A percentile compares a stretch with the other conserved stretches of the same genome.
Evolutionary conservation across 176 grass and related monocot genomes (phyloP).

Genomic region (Oryza meridionalis): DNA sequence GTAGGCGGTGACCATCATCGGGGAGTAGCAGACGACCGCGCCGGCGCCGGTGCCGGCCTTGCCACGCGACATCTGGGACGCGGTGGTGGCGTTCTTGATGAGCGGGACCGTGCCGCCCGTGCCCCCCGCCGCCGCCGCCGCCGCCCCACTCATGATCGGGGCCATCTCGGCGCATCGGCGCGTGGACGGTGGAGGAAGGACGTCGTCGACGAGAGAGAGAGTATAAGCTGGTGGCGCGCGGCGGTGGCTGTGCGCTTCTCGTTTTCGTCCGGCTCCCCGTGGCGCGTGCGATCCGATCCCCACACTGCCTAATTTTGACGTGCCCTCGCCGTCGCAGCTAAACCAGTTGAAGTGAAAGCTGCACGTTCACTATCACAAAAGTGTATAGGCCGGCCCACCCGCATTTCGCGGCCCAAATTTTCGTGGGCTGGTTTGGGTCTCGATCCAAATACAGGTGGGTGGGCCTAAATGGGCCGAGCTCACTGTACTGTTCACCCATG

Average conservation of each 20-base stretch:
- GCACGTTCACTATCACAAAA: no score
- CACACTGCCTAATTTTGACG: neutral
- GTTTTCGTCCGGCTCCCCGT: slow-evolving; percentile 34
- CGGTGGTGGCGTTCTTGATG: slow-evolving; percentile 14
- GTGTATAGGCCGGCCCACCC: no score
- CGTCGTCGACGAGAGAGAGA: neutral
- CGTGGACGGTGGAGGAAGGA: neutral
- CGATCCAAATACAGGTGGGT: no score
- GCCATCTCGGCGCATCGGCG: slow-evolving; percentile 35
- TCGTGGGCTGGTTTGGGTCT: no score
- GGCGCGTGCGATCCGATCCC: slow-evolving; percentile 3
- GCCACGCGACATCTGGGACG: neutral
- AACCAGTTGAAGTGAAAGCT: no score
- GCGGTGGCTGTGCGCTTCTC: neutral
- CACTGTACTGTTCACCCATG: no score
- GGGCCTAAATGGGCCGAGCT: no score
- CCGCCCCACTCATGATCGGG: neutral
- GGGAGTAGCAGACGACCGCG: slow-evolving; percentile 66
- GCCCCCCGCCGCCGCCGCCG: slow-evolving; percentile 18
- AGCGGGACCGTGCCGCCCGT: slow-evolving; percentile 17
- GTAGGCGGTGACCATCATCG: slow-evolving; percentile 59
- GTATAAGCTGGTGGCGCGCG: neutral
- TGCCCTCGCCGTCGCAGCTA: no score
- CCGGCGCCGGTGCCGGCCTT: slow-evolving; percentile 2
- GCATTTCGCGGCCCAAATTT: no score